Percentiles rank a stretch among this genome's conserved stretches.
phyloP scores from a whole-genome alignment of 345 rosid species.

The Ailanthus altissimus region DNA sequence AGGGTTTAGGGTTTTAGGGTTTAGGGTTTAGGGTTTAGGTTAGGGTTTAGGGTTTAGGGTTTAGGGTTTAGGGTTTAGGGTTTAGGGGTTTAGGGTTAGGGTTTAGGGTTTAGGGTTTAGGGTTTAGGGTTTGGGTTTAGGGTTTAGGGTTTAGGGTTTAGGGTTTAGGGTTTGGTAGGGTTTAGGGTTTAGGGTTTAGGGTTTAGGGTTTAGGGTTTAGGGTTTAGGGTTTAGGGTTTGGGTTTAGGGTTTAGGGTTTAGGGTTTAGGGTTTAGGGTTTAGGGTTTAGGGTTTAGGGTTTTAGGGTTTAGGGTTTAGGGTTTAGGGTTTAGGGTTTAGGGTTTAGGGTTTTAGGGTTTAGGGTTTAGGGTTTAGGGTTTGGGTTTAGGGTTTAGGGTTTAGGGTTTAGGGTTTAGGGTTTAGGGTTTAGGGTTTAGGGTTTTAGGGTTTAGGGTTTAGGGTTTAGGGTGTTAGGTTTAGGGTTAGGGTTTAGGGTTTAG shows the following conservation, averaged over 20 bases:
- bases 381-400: neutral
- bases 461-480: neutral
- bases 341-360: conserved; percentile 18
- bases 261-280: conserved; percentile 19
- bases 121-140: conserved; percentile 26
- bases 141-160: conserved; percentile 25
- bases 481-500: neutral
- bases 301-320: conserved; percentile 11
- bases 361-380: conserved; percentile 20
- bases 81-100: conserved; percentile 28
- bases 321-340: conserved; percentile 13
- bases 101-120: conserved; percentile 24
- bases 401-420: neutral
- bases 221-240: conserved; percentile 17
- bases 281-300: conserved; percentile 13
- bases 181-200: conserved; percentile 20
- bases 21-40: conserved; percentile 16
- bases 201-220: conserved; percentile 25
- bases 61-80: conserved; percentile 17
- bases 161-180: conserved; percentile 16
- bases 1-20: no score
- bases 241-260: conserved; percentile 17
- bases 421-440: neutral
- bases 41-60: conserved; percentile 19
- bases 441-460: conserved; percentile 9